Conservation (phyloP, 805 yeast genomes). For the Vanderwaltozyma yarrowii region DNA sequence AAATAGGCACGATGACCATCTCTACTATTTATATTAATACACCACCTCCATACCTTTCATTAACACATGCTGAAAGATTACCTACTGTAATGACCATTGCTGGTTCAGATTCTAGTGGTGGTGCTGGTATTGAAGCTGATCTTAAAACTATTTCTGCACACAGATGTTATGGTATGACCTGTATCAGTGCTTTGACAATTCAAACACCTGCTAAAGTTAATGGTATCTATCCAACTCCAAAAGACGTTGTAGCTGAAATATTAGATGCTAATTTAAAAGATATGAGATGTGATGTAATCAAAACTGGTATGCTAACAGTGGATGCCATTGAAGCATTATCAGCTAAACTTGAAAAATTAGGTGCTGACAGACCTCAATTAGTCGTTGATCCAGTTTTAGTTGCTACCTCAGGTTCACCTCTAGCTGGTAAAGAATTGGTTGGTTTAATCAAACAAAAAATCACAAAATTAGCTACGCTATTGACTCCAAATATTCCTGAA, state of each 20-base stretch:
- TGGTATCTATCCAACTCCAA: constrained; percentile 34
- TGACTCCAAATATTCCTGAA: constrained; percentile 72
- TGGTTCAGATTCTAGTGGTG: constrained; percentile 81
- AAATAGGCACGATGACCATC: neutral
- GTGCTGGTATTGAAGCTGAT: constrained; percentile 90
- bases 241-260: constrained; percentile 36
- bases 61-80: constrained; percentile 20
- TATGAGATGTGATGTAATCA: constrained; percentile 53
- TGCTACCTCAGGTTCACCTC: constrained; percentile 62
- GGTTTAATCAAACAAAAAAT: constrained; percentile 37
- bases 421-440: constrained; percentile 35
- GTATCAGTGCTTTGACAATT: constrained; percentile 70
- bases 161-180: constrained; percentile 65
- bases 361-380: constrained; percentile 28
- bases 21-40: constrained; percentile 11
- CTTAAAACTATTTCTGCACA: constrained; percentile 68
- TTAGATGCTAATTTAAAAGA: constrained; percentile 50
- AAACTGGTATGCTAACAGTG: constrained; percentile 66
- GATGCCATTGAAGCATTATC: constrained; percentile 43
- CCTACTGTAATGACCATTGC: constrained; percentile 43
- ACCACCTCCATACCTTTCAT: constrained; percentile 25
- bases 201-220: constrained; percentile 49
- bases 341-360: constrained; percentile 27
- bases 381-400: constrained; percentile 81
- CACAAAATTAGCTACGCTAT: constrained; percentile 44